A percentile compares a stretch with the other conserved stretches of the same genome.
phyloP scores from a whole-genome alignment of 2,329 filamentous ascomycete species.

The Epichloe sylvatica region DNA sequence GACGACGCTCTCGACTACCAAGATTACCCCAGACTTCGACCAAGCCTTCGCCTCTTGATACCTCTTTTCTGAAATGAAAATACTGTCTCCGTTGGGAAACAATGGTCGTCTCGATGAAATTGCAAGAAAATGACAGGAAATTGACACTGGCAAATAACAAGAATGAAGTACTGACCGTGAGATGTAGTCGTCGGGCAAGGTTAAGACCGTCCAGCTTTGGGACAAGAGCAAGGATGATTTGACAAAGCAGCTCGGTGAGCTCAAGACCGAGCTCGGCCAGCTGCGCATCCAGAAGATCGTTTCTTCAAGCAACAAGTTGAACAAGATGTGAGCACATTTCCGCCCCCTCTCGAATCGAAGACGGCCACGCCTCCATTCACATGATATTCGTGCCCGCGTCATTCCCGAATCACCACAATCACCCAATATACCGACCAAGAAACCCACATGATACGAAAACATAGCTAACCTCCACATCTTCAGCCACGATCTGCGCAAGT shows the following conservation, averaged over 20 bases:
- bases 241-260: constrained; percentile 83
- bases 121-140: not conserved
- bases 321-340: constrained; percentile 67
- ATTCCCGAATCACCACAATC: too few species aligned
- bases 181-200: constrained; percentile 42
- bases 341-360: not conserved
- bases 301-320: constrained; percentile 89
- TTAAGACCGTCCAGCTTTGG: constrained; percentile 96
- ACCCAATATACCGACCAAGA: not conserved
- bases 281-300: constrained; percentile 98
- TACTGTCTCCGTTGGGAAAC: not conserved
- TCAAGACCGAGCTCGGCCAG: constrained; percentile 92
- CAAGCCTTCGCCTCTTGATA: too few species aligned
- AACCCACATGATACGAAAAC: not conserved
- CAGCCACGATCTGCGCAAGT: constrained; percentile 98
- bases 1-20: not conserved
- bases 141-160: not conserved
- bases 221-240: constrained; percentile 99
- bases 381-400: not conserved
- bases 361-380: not conserved
- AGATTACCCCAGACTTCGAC: not conserved
- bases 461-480: constrained; percentile 6
- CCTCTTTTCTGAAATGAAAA: not conserved
- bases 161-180: not conserved
- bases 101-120: not conserved